Percentiles rank a stretch among this genome's conserved stretches.
These are phyloP conservation scores for Tinospora cordifolia DNA, from an alignment of 164 flowering plant genomes.

Conservation along the genomic window DNA sequence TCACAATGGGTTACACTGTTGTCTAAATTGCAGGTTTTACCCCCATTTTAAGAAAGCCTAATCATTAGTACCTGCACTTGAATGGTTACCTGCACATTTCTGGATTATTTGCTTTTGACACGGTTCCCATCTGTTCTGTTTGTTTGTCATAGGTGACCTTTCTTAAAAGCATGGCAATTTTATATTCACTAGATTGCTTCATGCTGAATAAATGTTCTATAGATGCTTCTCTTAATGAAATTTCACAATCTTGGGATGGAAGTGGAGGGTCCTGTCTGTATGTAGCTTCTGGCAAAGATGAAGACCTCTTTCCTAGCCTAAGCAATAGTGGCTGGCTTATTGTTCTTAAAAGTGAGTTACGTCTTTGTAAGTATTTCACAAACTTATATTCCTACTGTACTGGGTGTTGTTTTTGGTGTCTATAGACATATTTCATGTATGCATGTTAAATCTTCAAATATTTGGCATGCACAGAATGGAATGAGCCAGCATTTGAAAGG, in stretches of 20 bases:
- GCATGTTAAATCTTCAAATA: not conserved
- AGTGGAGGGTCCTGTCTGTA: conserved; percentile 33
- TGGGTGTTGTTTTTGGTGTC: not conserved
- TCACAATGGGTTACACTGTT: no score
- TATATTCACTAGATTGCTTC: conserved; percentile 38
- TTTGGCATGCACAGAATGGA: not conserved
- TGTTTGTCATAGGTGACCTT: conserved; percentile 31
- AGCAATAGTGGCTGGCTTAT: conserved; percentile 29
- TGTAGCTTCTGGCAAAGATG: conserved; percentile 32
- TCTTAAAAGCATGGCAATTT: conserved; percentile 28
- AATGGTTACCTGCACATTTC: not conserved
- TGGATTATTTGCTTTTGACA: not conserved
- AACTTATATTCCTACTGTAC: not conserved
- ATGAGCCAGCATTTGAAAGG: not conserved
- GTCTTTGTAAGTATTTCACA: not conserved
- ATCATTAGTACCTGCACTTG: not conserved
- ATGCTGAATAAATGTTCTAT: conserved; percentile 26
- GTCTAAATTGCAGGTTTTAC: not conserved
- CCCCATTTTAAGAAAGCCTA: not conserved
- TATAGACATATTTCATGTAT: not conserved
- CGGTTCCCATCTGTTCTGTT: conserved; percentile 4
- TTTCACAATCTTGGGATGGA: conserved; percentile 35
- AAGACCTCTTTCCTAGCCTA: conserved; percentile 23
- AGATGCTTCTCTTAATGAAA: conserved; percentile 25
- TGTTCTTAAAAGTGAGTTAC: conserved; percentile 38